Percentiles rank a stretch among this genome's conserved stretches.
These are phyloP conservation scores for Adansonia grandidieri DNA, from an alignment of 441 rosid species.

Conservation along the genomic window DNA sequence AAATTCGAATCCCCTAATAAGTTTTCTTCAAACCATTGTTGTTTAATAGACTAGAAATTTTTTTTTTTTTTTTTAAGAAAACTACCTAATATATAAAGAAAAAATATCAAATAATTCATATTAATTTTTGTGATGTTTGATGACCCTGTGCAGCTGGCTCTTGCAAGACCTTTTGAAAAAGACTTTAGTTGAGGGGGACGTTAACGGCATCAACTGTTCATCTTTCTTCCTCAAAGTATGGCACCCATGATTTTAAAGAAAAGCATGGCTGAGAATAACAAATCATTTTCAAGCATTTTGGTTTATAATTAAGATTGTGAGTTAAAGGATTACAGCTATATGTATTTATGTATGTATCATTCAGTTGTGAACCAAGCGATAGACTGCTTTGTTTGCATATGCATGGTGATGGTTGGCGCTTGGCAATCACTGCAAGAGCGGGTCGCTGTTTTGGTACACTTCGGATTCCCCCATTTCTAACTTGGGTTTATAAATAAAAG, in stretches of 20 bases:
- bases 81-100: not conserved
- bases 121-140: slow-evolving; percentile 24
- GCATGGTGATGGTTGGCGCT: not conserved
- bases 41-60: not conserved
- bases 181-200: slow-evolving; percentile 13
- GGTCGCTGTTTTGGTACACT: not conserved
- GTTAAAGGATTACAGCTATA: not conserved
- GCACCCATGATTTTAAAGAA: slow-evolving; percentile 30
- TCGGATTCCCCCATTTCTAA: not conserved
- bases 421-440: not conserved
- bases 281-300: slow-evolving; percentile 28
- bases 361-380: not conserved
- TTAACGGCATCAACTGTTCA: not conserved
- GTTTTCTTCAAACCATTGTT: not conserved
- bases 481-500: not conserved
- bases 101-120: not conserved
- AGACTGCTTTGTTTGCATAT: not conserved
- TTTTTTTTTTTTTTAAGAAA: too few relatives aligned
- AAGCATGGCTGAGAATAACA: slow-evolving; percentile 29
- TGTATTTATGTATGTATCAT: not conserved
- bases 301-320: slow-evolving; percentile 26
- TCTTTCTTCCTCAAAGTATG: slow-evolving; percentile 30
- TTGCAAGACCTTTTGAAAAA: slow-evolving; percentile 22
- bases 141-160: slow-evolving; percentile 34
- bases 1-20: not conserved